These are phyloP conservation scores for Tilletia indica DNA, from an alignment of 1,284 basidiomycete species.

Conservation along the genomic window DNA sequence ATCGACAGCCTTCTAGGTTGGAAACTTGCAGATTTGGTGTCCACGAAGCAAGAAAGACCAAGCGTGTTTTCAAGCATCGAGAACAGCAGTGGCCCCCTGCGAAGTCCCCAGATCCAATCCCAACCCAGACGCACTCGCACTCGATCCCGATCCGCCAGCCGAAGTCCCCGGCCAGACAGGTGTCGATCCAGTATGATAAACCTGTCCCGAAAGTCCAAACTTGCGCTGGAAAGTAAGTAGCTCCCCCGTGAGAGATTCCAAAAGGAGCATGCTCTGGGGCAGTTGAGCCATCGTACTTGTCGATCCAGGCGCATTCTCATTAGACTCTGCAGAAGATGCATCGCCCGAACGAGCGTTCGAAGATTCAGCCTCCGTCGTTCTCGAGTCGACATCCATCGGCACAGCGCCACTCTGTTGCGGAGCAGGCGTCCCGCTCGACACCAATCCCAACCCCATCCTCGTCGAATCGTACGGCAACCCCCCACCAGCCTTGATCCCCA, in stretches of 20 bases:
- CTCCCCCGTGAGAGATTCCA: slow-evolving; percentile 52
- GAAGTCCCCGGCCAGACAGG: slow-evolving; percentile 1
- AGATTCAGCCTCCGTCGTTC: too few species aligned
- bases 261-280: slow-evolving; percentile 43
- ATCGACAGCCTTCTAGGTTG: too few species aligned
- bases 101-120: background rate
- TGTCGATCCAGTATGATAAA: too few species aligned
- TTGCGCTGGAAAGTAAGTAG: slow-evolving; percentile 46
- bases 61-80: too few species aligned
- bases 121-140: background rate
- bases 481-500: slow-evolving; percentile 61
- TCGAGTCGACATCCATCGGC: too few species aligned
- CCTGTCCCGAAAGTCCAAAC: slow-evolving; percentile 30
- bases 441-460: background rate
- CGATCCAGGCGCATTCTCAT: background rate
- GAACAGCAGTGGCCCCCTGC: too few species aligned
- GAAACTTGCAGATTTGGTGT: too few species aligned
- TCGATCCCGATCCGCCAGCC: slow-evolving; percentile 20
- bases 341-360: background rate
- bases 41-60: too few species aligned
- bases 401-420: background rate
- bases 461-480: background rate
- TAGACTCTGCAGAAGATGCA: background rate
- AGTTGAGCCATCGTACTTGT: background rate
- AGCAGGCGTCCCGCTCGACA: too few species aligned